phyloP scores from a whole-genome alignment of 2,329 filamentous ascomycete genomes.

The Drechslerella dactyloides region DNA sequence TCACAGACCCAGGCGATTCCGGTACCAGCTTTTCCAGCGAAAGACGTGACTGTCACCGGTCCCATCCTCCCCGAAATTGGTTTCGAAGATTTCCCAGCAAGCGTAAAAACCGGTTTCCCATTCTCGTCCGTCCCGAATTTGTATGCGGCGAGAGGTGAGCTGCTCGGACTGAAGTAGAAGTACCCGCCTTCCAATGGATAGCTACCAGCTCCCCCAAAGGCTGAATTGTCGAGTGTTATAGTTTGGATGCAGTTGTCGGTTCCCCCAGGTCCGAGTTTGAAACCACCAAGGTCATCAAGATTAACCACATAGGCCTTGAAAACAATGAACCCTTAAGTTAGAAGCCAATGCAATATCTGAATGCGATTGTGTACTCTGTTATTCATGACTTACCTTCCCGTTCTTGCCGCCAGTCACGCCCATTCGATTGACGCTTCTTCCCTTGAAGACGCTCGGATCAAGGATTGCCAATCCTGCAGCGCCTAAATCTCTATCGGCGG shows the following conservation, averaged over 20 bases:
- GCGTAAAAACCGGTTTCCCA: constrained; percentile 56
- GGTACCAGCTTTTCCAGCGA: constrained; percentile 57
- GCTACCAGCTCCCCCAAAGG: constrained; percentile 55
- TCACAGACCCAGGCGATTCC: constrained; percentile 60
- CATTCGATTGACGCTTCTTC: constrained; percentile 61
- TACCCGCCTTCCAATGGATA: constrained; percentile 61
- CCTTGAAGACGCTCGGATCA: constrained; percentile 60
- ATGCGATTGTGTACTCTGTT: neutral
- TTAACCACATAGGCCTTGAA: constrained; percentile 56
- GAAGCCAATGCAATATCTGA: neutral
- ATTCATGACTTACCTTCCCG: constrained; percentile 56
- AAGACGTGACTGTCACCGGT: constrained; percentile 57
- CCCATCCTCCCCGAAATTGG: constrained; percentile 27
- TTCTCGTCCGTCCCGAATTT: constrained; percentile 56
- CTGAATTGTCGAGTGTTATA: constrained; percentile 31
- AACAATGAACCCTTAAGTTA: neutral
- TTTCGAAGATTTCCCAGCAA: constrained; percentile 29
- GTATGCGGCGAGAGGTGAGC: constrained; percentile 56
- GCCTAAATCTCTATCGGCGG: constrained; percentile 64
- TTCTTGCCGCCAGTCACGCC: constrained; percentile 64
- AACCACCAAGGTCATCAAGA: constrained; percentile 60
- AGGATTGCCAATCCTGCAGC: constrained; percentile 60
- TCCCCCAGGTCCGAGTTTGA: constrained; percentile 57
- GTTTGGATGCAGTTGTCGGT: constrained; percentile 59
- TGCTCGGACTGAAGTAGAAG: constrained; percentile 58